Evolutionary conservation across 495 filamentous ascomycete genomes (phyloP), one percentile per base, ranked within the genome.

Genomic region (Tetracladium marchalianum): DNA sequence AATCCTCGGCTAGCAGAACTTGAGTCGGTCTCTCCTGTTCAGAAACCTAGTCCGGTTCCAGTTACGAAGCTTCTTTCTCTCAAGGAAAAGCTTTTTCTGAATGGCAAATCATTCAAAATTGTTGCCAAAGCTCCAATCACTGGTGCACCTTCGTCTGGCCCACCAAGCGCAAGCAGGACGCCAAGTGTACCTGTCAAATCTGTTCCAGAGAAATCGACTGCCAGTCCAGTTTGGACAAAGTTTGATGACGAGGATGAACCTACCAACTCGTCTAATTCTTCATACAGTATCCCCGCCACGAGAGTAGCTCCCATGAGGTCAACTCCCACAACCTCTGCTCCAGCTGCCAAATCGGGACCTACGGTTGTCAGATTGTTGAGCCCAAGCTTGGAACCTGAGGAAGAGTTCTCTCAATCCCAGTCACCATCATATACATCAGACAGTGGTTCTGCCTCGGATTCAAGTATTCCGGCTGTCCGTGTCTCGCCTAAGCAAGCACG

Each of bases 41-140:
- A 9, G 34, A 35, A 42, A 34, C 5, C 36, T 11, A 8, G 9
- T 13, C 13, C 41, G 5, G 22, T 31, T 2, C 34, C 44, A 34
- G 35, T 46, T 6, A 19, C 35, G 18, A 51, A 49, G 24, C 13
- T 57, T 12, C 31, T 54, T 18, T 51, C 55, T 2, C 19, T 54
- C 5, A 52, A 48, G 16, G 55, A 57, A 41, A 53, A 50, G 34
- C 51, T 53, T 12, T 43, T 47, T 13, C 34, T 51, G 31, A 53
- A 57, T 33, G 55, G 51, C 9, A 54, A 57, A 39, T 33, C 41
- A 10, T 39, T 41, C 43, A 57, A 54, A 36, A 51, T 57, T 39
- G 47, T 57, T 42, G n/a, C 40, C 32, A 42, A 10, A 4, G 7
- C 34, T 24, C 11, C 24, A 38, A 35, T 19, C 5, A 22, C 13